Evolutionary conservation across 2,329 filamentous ascomycete species (phyloP).

Genomic region (Claviceps fusiformis): DNA sequence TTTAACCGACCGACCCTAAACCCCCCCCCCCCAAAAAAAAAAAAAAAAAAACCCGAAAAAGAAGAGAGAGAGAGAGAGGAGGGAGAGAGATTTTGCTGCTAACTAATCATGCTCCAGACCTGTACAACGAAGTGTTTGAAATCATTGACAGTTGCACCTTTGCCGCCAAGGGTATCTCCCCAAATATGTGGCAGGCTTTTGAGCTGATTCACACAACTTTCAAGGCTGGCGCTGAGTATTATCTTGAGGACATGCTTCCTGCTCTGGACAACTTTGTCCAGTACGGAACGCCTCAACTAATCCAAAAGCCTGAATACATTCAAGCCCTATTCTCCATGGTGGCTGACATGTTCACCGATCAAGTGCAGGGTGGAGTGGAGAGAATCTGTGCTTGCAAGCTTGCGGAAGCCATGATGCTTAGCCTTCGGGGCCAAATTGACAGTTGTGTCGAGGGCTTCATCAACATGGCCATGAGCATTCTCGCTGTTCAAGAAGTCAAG

Average conservation of each 20-base stretch:
- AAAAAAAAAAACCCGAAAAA: neutral
- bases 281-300: conserved; percentile 69
- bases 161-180: conserved; percentile 86
- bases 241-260: conserved; percentile 96
- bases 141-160: conserved; percentile 99
- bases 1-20: too few relatives aligned
- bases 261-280: conserved; percentile 96
- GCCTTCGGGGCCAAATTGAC: conserved; percentile 77
- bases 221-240: conserved; percentile 91
- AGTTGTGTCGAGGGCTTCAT: conserved; percentile 82
- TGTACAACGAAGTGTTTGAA: conserved; percentile 97
- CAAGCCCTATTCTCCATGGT: conserved; percentile 89
- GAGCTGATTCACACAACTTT: conserved; percentile 94
- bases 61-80: neutral
- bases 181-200: conserved; percentile 97
- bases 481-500: conserved; percentile 63
- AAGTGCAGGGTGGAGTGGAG: conserved; percentile 86
- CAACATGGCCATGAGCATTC: conserved; percentile 71
- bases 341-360: conserved; percentile 82
- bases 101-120: conserved; percentile 34
- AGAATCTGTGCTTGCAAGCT: conserved; percentile 96
- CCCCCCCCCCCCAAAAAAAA: too few relatives aligned
- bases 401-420: conserved; percentile 93
- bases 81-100: neutral
- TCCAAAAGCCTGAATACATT: conserved; percentile 75